Evolutionary conservation across 495 filamentous ascomycete genomes (phyloP).

Genomic region (Aspergillus affinis): DNA sequence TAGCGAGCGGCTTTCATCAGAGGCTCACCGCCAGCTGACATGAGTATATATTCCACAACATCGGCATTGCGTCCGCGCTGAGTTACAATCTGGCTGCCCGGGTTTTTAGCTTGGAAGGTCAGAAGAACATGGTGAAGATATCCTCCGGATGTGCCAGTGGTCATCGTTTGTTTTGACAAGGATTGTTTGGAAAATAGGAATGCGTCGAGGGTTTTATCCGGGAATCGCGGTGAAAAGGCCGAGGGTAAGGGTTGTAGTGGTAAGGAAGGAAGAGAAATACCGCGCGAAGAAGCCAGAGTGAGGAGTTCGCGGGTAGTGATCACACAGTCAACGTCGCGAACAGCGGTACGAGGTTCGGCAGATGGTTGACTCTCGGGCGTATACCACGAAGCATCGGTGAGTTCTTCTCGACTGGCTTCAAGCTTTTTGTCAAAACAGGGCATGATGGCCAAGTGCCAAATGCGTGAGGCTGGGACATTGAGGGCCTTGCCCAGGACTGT

Average conservation of each 20-base stretch:
- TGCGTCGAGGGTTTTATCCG: conserved; percentile 62
- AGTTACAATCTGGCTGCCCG: conserved; percentile 64
- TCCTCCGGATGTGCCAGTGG: conserved; percentile 79
- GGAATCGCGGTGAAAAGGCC: conserved; percentile 52
- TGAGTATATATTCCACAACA: conserved; percentile 77
- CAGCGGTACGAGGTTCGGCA: conserved; percentile 45
- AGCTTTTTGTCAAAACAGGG: conserved; percentile 99
- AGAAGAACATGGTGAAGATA: conserved; percentile 80
- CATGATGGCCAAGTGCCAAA: conserved; percentile 96
- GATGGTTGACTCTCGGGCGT: conserved; percentile 13
- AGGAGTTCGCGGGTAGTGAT: conserved; percentile 93
- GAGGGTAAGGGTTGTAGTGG: conserved; percentile 53
- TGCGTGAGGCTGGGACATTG: conserved; percentile 69
- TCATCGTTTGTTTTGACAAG: conserved; percentile 29
- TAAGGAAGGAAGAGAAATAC: conserved; percentile 68
- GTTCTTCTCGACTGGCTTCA: conserved; percentile 88
- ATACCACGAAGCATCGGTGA: conserved; percentile 79
- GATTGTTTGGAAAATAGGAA: conserved; percentile 61
- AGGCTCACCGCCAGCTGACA: conserved; percentile 49
- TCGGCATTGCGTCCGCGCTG: conserved; percentile 84
- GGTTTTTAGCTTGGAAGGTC: conserved; percentile 65
- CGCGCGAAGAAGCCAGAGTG: conserved; percentile 76
- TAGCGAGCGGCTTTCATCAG: conserved; percentile 83
- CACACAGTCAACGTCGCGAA: conserved; percentile 94
- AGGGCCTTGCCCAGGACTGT: conserved; percentile 70